Evolutionary conservation across 1,139 yeast genomes (phyloP).

Genomic region (Blastobotrys capitulatus): DNA sequence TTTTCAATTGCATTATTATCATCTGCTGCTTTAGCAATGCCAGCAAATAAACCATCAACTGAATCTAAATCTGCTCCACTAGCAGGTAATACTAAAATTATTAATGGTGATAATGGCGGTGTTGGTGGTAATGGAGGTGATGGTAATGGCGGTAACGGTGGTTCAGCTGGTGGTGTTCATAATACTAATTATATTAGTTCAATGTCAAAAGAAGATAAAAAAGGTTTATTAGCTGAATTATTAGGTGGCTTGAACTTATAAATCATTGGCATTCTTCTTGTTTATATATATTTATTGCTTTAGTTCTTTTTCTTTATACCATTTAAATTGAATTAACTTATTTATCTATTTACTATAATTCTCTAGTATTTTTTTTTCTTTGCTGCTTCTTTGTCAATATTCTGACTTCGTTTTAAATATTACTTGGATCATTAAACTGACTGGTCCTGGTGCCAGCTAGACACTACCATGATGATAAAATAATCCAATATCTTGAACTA

Average conservation of each 20-base stretch:
- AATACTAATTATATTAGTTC: neutral
- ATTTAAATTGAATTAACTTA: no score
- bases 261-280: neutral
- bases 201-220: neutral
- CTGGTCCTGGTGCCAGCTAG: no score
- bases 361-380: no score
- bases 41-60: neutral
- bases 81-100: neutral
- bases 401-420: no score
- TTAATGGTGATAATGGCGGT: conserved; percentile 5
- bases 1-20: neutral
- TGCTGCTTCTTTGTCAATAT: no score
- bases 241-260: neutral
- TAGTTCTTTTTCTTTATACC: no score
- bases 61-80: no score
- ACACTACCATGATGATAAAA: no score
- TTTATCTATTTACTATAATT: no score
- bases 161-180: neutral
- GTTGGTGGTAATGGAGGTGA: conserved; percentile 1
- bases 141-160: neutral
- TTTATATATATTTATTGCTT: neutral
- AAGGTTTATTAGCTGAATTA: neutral
- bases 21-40: neutral
- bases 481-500: no score
- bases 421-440: no score